Base-by-base conservation (phyloP, 129 eudicot species). In the Kitagawia praeruptora region DNA sequence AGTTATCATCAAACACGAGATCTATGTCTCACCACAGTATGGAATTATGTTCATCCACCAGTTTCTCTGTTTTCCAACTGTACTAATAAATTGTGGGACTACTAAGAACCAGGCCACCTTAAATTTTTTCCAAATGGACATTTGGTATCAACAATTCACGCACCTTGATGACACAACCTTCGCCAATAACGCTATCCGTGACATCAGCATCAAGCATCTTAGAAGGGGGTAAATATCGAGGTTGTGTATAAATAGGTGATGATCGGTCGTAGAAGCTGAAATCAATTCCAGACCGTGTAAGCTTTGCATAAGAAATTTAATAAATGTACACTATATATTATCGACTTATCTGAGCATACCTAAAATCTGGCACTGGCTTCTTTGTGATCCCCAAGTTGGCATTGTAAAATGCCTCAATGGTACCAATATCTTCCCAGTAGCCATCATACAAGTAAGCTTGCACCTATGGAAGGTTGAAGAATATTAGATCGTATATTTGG, bases 141-240 rank as follows among this genome's bases (percentile, higher is more conserved):
- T 48, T 27, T 75, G 6, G 6, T 28, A 41, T 82, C 38, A 9
- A 70, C 34, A 70, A 34, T 41, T 80, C 44, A 82, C 82, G 80
- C 78, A 91, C 97, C 97, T 94, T 94, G 51, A 94, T 94, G 73
- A 91, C 97, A 84, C 98, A 94, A 44, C 98, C 98, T 82, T 94
- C 98, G 76, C 98, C 98, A 46, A 94, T 88, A 72, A 94, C 98
- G 81, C 96, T 89, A 82, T 94, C 98, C 1, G 98, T 94, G 79
- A 94, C 91, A 83, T 91, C 98, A 87, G 98, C 97, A 88, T 94
- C 96, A 83, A 91, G 97, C 98, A 94, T 91, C 86, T 94, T 94
- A 75, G 98, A 94, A 80, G 98, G 98, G 75, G 98, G 98, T 85
- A 94, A 80, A 78, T 94, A 94, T 78, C 97, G 92, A 83, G 98